Percentiles rank a stretch among this genome's conserved stretches.
Evolutionary conservation across 805 yeast genomes (phyloP).

Genomic region (Candida alai): DNA sequence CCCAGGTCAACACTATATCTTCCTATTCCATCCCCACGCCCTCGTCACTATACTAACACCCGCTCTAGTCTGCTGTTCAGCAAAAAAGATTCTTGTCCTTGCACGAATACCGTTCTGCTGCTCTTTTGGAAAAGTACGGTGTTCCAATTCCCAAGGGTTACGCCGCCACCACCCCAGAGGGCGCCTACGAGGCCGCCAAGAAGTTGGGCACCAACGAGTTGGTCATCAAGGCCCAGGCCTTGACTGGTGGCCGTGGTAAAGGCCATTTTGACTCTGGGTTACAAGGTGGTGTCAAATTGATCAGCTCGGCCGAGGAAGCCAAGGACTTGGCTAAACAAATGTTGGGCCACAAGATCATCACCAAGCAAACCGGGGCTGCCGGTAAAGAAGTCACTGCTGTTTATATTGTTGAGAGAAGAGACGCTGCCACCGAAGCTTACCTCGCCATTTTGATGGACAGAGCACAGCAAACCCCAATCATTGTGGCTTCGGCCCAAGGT

Average conservation of each 20-base stretch:
- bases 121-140: slow-evolving; percentile 75
- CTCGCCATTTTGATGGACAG: slow-evolving; percentile 94
- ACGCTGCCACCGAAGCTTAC: slow-evolving; percentile 92
- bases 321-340: slow-evolving; percentile 80
- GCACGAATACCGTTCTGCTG: slow-evolving; percentile 95
- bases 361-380: slow-evolving; percentile 96
- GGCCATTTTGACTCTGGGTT: slow-evolving; percentile 95
- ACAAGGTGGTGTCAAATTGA: slow-evolving; percentile 94
- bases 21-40: too few relatives aligned
- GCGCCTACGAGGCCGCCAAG: slow-evolving; percentile 80
- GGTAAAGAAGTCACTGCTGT: slow-evolving; percentile 98
- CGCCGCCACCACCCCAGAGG: slow-evolving; percentile 87
- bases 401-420: slow-evolving; percentile 91
- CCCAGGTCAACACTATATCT: too few relatives aligned
- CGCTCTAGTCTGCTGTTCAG: slow-evolving; percentile 12
- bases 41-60: slow-evolving; percentile 6
- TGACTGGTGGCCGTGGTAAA: slow-evolving; percentile 99
- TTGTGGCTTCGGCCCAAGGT: slow-evolving; percentile 96
- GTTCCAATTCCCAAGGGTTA: slow-evolving; percentile 89
- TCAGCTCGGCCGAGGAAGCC: slow-evolving; percentile 81
- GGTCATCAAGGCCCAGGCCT: slow-evolving; percentile 97
- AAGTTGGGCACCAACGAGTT: slow-evolving; percentile 71
- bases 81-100: slow-evolving; percentile 75
- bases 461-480: slow-evolving; percentile 81
- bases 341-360: slow-evolving; percentile 89